Evolutionary conservation across 495 filamentous ascomycete species (phyloP).

Genomic region (Hypomontagnella submonticulosa): DNA sequence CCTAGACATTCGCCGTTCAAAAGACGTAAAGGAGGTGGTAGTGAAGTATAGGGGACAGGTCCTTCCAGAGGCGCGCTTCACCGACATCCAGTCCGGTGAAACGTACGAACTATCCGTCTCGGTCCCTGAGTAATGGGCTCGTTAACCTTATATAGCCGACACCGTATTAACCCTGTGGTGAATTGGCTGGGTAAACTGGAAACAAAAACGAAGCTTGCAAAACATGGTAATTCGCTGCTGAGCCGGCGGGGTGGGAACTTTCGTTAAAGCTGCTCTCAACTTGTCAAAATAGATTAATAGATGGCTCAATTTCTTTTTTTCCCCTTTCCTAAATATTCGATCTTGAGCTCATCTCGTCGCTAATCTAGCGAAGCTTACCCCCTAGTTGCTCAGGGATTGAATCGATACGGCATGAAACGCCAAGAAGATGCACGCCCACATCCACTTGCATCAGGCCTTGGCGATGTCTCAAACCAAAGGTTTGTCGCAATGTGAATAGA

Average conservation of each 20-base stretch:
- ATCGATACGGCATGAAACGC: conserved; percentile 37
- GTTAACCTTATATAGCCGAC: not conserved
- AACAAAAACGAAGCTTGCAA: conserved; percentile 16
- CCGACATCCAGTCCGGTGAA: conserved; percentile 51
- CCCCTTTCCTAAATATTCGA: conserved; percentile 12
- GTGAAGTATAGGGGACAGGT: conserved; percentile 49
- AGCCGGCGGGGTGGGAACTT: conserved; percentile 21
- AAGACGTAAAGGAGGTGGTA: conserved; percentile 55
- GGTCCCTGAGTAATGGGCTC: conserved; percentile 43
- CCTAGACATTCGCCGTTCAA: conserved; percentile 54
- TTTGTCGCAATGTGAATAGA: conserved; percentile 18
- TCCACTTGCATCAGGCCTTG: conserved; percentile 27
- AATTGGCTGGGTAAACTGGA: not conserved
- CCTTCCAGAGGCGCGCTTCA: conserved; percentile 54
- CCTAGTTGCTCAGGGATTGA: conserved; percentile 9
- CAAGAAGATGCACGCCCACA: conserved; percentile 31
- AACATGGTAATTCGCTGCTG: conserved; percentile 6
- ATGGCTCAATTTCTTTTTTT: conserved; percentile 5
- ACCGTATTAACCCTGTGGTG: not conserved
- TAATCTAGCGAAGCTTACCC: conserved; percentile 7
- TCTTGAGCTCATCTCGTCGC: conserved; percentile 3
- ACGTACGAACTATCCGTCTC: conserved; percentile 56
- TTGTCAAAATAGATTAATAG: conserved; percentile 14
- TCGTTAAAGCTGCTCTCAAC: conserved; percentile 16
- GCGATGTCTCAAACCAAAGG: conserved; percentile 36